These are phyloP conservation scores for Stylonectria norvegica DNA, from an alignment of 2,329 filamentous ascomycete genomes.

Conservation along the genomic window DNA sequence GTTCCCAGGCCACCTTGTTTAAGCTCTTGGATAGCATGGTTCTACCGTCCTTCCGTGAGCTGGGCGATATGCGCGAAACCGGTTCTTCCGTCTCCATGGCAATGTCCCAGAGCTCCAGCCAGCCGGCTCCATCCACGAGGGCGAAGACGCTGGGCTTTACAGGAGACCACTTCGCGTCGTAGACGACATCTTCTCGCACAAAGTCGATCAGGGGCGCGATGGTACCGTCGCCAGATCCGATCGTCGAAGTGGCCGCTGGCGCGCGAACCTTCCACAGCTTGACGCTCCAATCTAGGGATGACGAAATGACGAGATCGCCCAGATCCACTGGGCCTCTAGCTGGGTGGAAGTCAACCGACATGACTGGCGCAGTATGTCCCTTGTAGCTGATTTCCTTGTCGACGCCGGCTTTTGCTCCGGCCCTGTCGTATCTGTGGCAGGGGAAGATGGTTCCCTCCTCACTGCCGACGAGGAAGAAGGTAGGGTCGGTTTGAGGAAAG, in stretches of 20 bases:
- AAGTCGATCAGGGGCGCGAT: slow-evolving; percentile 83
- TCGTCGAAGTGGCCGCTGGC: slow-evolving; percentile 67
- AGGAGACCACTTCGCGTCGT: slow-evolving; percentile 93
- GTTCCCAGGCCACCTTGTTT: slow-evolving; percentile 94
- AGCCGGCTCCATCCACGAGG: slow-evolving; percentile 87
- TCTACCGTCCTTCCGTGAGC: slow-evolving; percentile 59
- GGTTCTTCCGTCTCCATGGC: slow-evolving; percentile 91
- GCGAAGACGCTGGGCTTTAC: slow-evolving; percentile 92
- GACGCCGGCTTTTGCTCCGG: slow-evolving; percentile 92
- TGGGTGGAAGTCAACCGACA: slow-evolving; percentile 94
- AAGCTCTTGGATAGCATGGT: slow-evolving; percentile 78
- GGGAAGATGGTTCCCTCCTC: slow-evolving; percentile 97
- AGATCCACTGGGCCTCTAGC: slow-evolving; percentile 89
- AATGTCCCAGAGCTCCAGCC: slow-evolving; percentile 92
- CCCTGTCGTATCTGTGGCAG: slow-evolving; percentile 94
- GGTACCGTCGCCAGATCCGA: slow-evolving; percentile 46
- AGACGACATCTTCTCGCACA: slow-evolving; percentile 91
- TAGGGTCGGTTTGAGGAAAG: slow-evolving; percentile 92
- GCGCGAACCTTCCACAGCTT: slow-evolving; percentile 94
- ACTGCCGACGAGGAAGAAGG: slow-evolving; percentile 94
- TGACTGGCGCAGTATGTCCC: slow-evolving; percentile 89
- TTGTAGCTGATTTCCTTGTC: slow-evolving; percentile 85
- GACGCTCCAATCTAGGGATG: slow-evolving; percentile 92
- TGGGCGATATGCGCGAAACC: slow-evolving; percentile 74
- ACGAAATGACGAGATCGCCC: slow-evolving; percentile 88